Percentiles rank a stretch among this genome's conserved stretches.
Conservation (phyloP, 768 basidiomycete genomes). For the Pilatotrama ljubarskyi region DNA sequence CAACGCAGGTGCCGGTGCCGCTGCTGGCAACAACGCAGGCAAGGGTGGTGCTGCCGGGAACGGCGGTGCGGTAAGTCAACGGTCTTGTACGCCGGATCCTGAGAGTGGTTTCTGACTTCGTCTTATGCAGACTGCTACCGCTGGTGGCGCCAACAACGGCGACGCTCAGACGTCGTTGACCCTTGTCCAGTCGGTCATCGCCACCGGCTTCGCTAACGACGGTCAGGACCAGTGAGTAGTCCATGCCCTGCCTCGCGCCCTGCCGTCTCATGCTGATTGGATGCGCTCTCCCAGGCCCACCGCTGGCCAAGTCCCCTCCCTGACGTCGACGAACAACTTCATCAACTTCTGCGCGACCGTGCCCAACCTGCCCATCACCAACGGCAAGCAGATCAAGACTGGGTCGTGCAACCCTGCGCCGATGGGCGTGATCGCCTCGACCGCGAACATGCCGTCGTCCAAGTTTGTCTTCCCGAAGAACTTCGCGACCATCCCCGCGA, state of each 20-base stretch:
- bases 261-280: too few species aligned
- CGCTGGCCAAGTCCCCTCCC: slow-evolving; percentile 49
- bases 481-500: slow-evolving; percentile 44
- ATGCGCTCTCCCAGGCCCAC: slow-evolving; percentile 16
- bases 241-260: too few species aligned
- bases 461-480: slow-evolving; percentile 57
- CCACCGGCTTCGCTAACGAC: slow-evolving; percentile 45
- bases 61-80: background rate
- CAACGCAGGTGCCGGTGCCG: slow-evolving; percentile 1
- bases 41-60: slow-evolving; percentile 14
- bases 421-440: slow-evolving; percentile 59
- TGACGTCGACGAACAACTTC: slow-evolving; percentile 65
- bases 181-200: slow-evolving; percentile 48
- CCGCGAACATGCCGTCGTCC: slow-evolving; percentile 51
- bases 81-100: background rate
- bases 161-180: slow-evolving; percentile 26
- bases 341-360: slow-evolving; percentile 53
- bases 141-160: background rate
- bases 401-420: slow-evolving; percentile 65
- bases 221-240: slow-evolving; percentile 42
- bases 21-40: slow-evolving; percentile 14
- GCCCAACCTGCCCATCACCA: slow-evolving; percentile 42
- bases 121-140: background rate
- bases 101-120: background rate
- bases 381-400: slow-evolving; percentile 41